Conservation (phyloP, 169 alveolate species). For the Eimeria falciformis region DNA sequence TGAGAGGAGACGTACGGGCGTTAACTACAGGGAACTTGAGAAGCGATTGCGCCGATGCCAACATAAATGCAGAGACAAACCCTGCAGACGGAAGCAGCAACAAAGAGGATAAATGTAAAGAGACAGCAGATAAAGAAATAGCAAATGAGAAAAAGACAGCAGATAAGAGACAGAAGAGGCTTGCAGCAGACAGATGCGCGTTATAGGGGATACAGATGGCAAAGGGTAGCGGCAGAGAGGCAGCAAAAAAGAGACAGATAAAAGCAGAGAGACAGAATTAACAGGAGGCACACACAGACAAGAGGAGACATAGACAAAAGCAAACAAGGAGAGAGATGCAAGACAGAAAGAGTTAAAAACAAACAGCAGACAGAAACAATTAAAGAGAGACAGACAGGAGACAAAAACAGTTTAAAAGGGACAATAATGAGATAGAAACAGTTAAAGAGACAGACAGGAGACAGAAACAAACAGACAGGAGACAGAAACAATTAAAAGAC, state of each 20-base stretch:
- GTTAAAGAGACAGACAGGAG: background rate
- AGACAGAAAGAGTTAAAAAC: too few species aligned
- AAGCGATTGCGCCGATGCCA: conserved; percentile 88
- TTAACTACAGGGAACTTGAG: conserved; percentile 89
- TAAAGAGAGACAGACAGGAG: background rate
- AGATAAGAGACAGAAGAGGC: too few species aligned
- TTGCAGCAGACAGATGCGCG: too few species aligned
- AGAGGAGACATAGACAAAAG: too few species aligned
- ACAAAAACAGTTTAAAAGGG: background rate
- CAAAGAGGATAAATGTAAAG: background rate
- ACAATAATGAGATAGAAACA: background rate
- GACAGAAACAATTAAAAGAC: too few species aligned
- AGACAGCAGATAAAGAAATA: background rate
- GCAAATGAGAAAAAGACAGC: background rate
- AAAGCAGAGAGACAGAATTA: too few species aligned
- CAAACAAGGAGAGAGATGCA: too few species aligned
- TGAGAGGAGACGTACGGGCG: conserved; percentile 79
- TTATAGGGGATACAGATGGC: too few species aligned
- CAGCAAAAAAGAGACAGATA: too few species aligned
- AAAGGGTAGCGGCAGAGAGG: too few species aligned
- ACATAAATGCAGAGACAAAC: conserved; percentile 89
- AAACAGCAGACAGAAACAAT: background rate
- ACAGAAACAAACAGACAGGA: too few species aligned
- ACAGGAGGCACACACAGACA: too few species aligned
- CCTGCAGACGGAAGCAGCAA: conserved; percentile 82